A percentile compares a stretch with the other conserved stretches of the same genome.
These are phyloP conservation scores for Coelastrella sp. DNA, from an alignment of 139 green algal species.

Conservation along the genomic window DNA sequence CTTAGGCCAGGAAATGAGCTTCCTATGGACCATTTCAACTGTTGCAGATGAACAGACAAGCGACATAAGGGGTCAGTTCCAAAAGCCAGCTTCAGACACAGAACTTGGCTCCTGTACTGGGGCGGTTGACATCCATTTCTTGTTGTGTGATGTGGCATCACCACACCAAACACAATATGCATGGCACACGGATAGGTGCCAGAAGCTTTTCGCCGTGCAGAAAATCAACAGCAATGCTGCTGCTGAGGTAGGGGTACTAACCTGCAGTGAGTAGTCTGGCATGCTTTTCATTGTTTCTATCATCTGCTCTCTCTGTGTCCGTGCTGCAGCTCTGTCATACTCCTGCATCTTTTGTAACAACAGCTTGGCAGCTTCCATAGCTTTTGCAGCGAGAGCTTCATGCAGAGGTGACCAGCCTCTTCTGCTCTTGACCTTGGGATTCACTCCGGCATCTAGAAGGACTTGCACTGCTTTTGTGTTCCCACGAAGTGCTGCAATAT, in stretches of 20 bases:
- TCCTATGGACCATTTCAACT: slow-evolving; percentile 82
- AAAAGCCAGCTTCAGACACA: too few species aligned
- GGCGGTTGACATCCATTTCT: too few species aligned
- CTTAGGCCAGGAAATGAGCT: slow-evolving; percentile 75
- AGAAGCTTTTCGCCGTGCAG: too few species aligned
- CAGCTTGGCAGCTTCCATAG: slow-evolving; percentile 51
- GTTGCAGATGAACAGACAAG: slow-evolving; percentile 25
- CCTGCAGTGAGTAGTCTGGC: slow-evolving; percentile 80
- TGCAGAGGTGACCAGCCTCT: slow-evolving; percentile 75
- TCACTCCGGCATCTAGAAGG: slow-evolving; percentile 64
- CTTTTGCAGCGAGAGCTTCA: slow-evolving; percentile 69
- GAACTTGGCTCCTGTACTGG: too few species aligned
- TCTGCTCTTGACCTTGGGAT: slow-evolving; percentile 51
- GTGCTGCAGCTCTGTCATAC: slow-evolving; percentile 39
- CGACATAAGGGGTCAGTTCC: too few species aligned
- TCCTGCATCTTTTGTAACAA: not conserved
- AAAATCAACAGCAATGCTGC: too few species aligned
- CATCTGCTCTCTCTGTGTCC: slow-evolving; percentile 66
- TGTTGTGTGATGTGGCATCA: too few species aligned
- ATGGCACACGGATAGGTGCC: too few species aligned
- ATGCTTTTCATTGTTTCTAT: slow-evolving; percentile 60
- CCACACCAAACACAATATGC: too few species aligned
- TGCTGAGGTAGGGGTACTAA: too few species aligned
- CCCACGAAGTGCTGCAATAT: slow-evolving; percentile 62
- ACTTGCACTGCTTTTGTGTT: slow-evolving; percentile 42